These are phyloP conservation scores for Sutorius eximius DNA, from an alignment of 1,284 basidiomycete genomes.

Conservation along the genomic window DNA sequence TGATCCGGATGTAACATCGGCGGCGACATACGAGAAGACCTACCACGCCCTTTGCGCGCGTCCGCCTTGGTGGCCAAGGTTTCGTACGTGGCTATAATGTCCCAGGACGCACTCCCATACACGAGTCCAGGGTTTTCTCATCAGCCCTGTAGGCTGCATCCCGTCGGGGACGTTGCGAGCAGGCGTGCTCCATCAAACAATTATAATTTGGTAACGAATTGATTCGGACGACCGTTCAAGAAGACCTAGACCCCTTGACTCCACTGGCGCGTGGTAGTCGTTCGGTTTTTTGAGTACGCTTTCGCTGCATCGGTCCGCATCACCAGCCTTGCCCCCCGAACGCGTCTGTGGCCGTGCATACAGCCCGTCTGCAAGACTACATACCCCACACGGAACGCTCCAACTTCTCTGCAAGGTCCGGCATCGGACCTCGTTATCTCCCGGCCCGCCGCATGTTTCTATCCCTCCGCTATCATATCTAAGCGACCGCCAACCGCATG, in stretches of 20 bases:
- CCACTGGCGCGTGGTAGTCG: conserved; percentile 31
- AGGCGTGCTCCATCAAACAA: conserved; percentile 12
- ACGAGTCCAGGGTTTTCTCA: conserved; percentile 24
- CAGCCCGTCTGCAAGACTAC: conserved; percentile 4
- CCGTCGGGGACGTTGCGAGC: conserved; percentile 9
- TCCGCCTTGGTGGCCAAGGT: conserved; percentile 14
- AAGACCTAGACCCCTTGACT: conserved; percentile 32
- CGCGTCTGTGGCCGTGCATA: conserved; percentile 18
- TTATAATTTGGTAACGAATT: conserved; percentile 25
- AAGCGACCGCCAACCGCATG: conserved; percentile 17
- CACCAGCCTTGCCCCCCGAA: conserved; percentile 6
- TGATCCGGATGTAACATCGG: conserved; percentile 13
- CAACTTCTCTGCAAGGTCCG: conserved; percentile 17
- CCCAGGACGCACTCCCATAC: conserved; percentile 15
- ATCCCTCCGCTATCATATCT: conserved; percentile 26
- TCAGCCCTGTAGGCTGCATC: conserved; percentile 22
- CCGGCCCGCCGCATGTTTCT: conserved; percentile 21
- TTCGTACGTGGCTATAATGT: conserved; percentile 11
- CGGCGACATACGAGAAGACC: conserved; percentile 20
- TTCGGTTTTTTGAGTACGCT: conserved; percentile 16
- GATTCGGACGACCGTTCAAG: conserved; percentile 6
- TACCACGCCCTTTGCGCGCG: conserved; percentile 33
- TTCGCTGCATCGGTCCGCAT: neutral
- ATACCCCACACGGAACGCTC: neutral
- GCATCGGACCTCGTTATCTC: conserved; percentile 23